Evolutionary conservation across 129 eudicot species (phyloP), one percentile per base, ranked within the genome.

Genomic region (Heracleum sosnowskyi): DNA sequence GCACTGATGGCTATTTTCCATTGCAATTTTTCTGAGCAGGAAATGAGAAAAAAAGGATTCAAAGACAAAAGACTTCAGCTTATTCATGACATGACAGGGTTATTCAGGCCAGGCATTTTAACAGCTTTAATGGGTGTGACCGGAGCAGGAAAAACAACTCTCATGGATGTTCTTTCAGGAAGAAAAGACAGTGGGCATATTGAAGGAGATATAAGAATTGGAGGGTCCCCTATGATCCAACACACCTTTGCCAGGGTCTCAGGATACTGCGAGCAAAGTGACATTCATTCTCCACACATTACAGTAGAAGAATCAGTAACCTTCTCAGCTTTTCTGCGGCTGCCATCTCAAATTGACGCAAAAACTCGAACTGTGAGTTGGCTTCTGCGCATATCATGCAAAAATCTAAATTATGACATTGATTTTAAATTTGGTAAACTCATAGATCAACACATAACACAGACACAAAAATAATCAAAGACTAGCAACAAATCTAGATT

Each of bases 91-190:
- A 85, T 88, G 77, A 85, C 82, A 22, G 89, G 91, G 17, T 80
- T 85, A 20, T 88, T 85, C 60, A 77, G 77, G 76, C 91, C 91
- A 3, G 91, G 89, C 15, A 77, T 88, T 41, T 78, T 88, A 24
- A 88, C 91, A 28, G 91, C 91, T 15, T 74, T 88, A 51, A 85
- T 88, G 89, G 91, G 91, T 41, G 82, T 88, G 6, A 88, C 85
- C 45, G 91, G 91, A 53, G 91, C 89, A 20, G 89, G 91, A 69
- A 88, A 88, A 79, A 88, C 91, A 41, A 88, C 91, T 35, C 70
- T 88, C 15, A 33, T 88, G 85, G 91, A 88, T 77, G 91, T 88
- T 7, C 84, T 88, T 73, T 77, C 91, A 6, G 91, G 91, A 74
- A 81, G 91, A 72, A 88, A 88, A 76, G 84, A 82, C 7, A 78